Evolutionary conservation across 208 protist species (phyloP).

Genomic region (Wallacemonas rigidus): DNA sequence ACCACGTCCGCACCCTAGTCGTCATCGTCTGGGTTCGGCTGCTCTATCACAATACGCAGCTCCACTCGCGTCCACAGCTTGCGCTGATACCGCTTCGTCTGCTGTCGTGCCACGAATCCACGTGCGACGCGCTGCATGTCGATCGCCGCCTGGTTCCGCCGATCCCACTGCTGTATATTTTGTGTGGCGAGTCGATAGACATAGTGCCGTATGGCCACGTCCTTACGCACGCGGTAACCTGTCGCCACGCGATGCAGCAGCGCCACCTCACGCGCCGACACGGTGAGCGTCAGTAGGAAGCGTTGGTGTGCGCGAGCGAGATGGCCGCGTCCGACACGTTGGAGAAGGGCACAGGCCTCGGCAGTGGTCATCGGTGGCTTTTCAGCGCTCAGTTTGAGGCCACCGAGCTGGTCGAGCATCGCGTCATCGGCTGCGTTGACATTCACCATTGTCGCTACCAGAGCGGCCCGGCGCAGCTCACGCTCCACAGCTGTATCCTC

Average conservation of each 20-base stretch:
- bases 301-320: slow-evolving; percentile 36
- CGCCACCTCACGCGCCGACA: slow-evolving; percentile 36
- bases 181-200: slow-evolving; percentile 24
- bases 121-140: slow-evolving; percentile 49
- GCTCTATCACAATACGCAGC: slow-evolving; percentile 42
- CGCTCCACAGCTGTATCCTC: not conserved
- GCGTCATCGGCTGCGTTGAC: slow-evolving; percentile 3
- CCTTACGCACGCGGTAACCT: slow-evolving; percentile 31
- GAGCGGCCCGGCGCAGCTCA: not conserved
- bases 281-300: slow-evolving; percentile 39
- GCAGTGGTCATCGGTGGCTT: slow-evolving; percentile 8
- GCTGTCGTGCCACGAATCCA: slow-evolving; percentile 49
- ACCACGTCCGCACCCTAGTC: too few relatives aligned
- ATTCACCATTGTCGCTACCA: not conserved
- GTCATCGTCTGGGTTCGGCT: slow-evolving; percentile 37
- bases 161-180: slow-evolving; percentile 43
- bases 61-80: slow-evolving; percentile 47
- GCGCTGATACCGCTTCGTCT: slow-evolving; percentile 40
- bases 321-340: slow-evolving; percentile 49
- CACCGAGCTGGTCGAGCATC: slow-evolving; percentile 11
- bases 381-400: slow-evolving; percentile 11
- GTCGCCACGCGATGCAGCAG: slow-evolving; percentile 47
- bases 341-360: slow-evolving; percentile 32
- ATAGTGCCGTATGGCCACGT: slow-evolving; percentile 32
- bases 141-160: slow-evolving; percentile 37